Evolutionary conservation across 2,329 filamentous ascomycete genomes (phyloP), one percentile per base, ranked within the genome.

Genomic region (Fusarium fujikuroi): DNA sequence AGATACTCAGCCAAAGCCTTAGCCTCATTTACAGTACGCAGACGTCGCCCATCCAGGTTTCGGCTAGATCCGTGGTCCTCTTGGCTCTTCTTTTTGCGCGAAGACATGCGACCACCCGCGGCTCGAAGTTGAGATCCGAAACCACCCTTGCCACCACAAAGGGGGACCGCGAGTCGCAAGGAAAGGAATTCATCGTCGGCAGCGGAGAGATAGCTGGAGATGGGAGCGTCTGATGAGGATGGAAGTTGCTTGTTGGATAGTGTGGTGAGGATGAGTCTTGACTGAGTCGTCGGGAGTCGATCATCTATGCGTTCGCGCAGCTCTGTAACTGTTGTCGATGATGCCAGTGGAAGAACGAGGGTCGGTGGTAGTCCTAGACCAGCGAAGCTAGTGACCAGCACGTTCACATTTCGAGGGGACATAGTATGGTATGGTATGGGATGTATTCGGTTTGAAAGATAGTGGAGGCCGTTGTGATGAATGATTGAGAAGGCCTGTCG

Each of bases 61-160:
- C 96, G 91, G 79, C 94, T 97, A 5, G 95, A 98, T 30, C 91
- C 95, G 78, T 97, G 95, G 70, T 94, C 92, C 42, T 97, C 94
- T 76, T 93, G 90, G 63, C 92, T 92, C 79, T 92, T 92, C 87
- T 95, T 96, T 85, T 97, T 97, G 78, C 90, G 89, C n/a, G 93
- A 95, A 5, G 95, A 97, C 96, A 99, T 99, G 84, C 97, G 95
- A 44, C 97, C 96, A 80, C 97, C 96, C 7, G 96, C 96, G 1
- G 97, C 96, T 79, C 97, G 94, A 42, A 99, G 91, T 82, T 99
- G 97, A 4, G 95, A 98, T 60, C 96, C 96, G 81, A 99, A 99
- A 79, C 96, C 96, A 82, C 96, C 96, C 81, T 99, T 99, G 80
- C 97, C 97, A 85, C 97, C 96, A 76, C 92, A 93, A 43, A 98